These are phyloP conservation scores for Crithidia thermophila DNA, from an alignment of 208 protist genomes.

Conservation along the genomic window DNA sequence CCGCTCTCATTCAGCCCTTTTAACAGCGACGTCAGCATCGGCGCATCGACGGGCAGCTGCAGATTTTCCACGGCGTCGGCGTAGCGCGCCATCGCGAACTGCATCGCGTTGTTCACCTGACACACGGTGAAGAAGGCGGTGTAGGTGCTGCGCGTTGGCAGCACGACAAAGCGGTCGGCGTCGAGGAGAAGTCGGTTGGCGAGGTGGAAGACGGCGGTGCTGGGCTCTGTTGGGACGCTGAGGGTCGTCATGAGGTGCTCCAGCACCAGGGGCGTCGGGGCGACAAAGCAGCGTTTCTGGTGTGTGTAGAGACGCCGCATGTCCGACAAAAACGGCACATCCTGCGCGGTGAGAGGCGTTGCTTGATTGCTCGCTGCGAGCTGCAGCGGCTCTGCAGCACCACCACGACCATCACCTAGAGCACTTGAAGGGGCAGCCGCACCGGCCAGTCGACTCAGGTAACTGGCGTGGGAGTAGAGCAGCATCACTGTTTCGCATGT, in stretches of 20 bases:
- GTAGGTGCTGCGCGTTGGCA: slow-evolving; percentile 85
- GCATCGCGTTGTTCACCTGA: slow-evolving; percentile 70
- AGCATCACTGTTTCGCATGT: slow-evolving; percentile 67
- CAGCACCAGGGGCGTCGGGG: slow-evolving; percentile 68
- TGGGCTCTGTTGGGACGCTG: slow-evolving; percentile 34
- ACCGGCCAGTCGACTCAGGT: slow-evolving; percentile 48
- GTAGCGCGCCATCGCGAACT: slow-evolving; percentile 68
- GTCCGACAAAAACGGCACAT: slow-evolving; percentile 62
- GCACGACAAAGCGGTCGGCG: slow-evolving; percentile 71
- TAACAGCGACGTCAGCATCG: slow-evolving; percentile 77
- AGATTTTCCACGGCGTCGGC: slow-evolving; percentile 68
- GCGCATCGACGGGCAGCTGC: slow-evolving; percentile 66
- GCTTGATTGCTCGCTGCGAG: background rate
- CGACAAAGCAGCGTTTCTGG: slow-evolving; percentile 57
- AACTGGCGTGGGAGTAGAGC: slow-evolving; percentile 67
- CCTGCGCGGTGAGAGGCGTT: slow-evolving; percentile 17
- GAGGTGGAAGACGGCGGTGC: slow-evolving; percentile 55
- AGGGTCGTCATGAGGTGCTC: slow-evolving; percentile 84
- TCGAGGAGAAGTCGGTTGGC: slow-evolving; percentile 81
- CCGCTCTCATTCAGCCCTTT: slow-evolving; percentile 78
- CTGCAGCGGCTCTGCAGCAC: background rate
- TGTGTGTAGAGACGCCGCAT: slow-evolving; percentile 82
- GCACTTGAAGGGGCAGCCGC: too few relatives aligned
- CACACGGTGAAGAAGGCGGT: slow-evolving; percentile 84
- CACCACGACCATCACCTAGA: background rate